Conservation (phyloP, 1,284 basidiomycete genomes). For the Fomitopsis betulina region DNA sequence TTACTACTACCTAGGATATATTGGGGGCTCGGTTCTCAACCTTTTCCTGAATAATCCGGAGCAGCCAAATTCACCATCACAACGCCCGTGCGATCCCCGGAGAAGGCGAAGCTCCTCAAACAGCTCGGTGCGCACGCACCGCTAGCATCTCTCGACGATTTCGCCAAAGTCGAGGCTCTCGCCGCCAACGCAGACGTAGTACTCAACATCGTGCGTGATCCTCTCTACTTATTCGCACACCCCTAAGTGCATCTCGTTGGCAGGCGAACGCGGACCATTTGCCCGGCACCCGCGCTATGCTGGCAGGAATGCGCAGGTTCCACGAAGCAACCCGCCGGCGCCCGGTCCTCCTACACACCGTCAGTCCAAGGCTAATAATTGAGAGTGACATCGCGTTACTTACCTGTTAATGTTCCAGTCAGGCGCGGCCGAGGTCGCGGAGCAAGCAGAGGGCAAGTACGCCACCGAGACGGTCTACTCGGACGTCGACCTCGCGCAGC, state of each 20-base stretch:
- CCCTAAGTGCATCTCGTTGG: not conserved
- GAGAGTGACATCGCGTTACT: no score
- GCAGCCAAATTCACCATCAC: constrained; percentile 35
- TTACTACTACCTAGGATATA: no score
- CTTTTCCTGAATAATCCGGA: constrained; percentile 39
- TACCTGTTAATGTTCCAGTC: no score
- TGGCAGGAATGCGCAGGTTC: constrained; percentile 40
- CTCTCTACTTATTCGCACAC: no score
- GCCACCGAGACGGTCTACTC: constrained; percentile 23
- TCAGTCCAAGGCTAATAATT: no score
- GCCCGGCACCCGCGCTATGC: constrained; percentile 34
- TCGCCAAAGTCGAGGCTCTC: constrained; percentile 26
- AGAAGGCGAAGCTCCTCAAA: constrained; percentile 32
- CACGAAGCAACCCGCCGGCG: constrained; percentile 31
- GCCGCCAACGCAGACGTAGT: constrained; percentile 43
- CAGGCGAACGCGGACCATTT: constrained; percentile 3
- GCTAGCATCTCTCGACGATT: constrained; percentile 29
- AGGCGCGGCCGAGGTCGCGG: not conserved
- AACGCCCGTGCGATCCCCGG: constrained; percentile 35
- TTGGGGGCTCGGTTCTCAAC: constrained; percentile 45
- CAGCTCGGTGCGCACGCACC: constrained; percentile 27
- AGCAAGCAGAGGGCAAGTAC: constrained; percentile 10
- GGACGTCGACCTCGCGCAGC: constrained; percentile 29
- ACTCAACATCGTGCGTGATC: constrained; percentile 38
- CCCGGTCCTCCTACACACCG: constrained; percentile 49